Base-by-base conservation (phyloP, 2,329 filamentous ascomycete species). In the Boeremia exigua region DNA sequence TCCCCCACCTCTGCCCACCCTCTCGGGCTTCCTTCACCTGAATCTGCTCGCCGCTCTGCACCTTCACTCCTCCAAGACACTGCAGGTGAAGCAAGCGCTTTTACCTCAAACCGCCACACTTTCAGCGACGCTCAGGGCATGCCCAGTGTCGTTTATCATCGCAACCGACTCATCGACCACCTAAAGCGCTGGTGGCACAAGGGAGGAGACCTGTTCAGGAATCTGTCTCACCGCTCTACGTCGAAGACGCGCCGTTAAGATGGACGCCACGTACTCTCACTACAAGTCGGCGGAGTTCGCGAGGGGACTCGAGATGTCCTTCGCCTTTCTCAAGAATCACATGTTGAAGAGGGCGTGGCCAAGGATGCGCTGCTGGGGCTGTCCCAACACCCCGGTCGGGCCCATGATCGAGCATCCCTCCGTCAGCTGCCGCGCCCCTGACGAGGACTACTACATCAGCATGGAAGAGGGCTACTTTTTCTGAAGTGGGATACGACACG, bases 91-190 rank as follows among this genome's bases (percentile, higher is more conserved):
- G 53, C 51, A 17, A 54, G 45, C 47, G 61, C 58, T 29, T 66
- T 63, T 47, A 58, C 49, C 32, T 40, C 58, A n/a, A 51, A 65
- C 29, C 66, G 65, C 19, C 65, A 69, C 37, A 70, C 68, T 12
- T 70, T 64, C 45, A 59, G 59, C 15, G 61, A 62, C 36, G 67
- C 67, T 15, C 54, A 67, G 52, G 67, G 68, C 36, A 70, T 70
- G 67, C 58, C 56, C 40, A 52, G 32, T 34, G 55, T 43, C 19
- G 54, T 54, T 30, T 71, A 69, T 46, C 68, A 65, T 27, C 56
- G 62, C 15, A 54, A 66, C 23, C 47, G 56, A 12, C 54, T 69
- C 42, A 42, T 68, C 36, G 60, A 65, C 30, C 46, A 60, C 38
- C 42, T 67, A 42, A 64, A 62, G 48, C 60, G 49, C 29, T 63